Percentiles rank a stretch among this genome's conserved stretches.
Conservation (phyloP, 306 rosid species). For the Quercus aquifolioides region DNA sequence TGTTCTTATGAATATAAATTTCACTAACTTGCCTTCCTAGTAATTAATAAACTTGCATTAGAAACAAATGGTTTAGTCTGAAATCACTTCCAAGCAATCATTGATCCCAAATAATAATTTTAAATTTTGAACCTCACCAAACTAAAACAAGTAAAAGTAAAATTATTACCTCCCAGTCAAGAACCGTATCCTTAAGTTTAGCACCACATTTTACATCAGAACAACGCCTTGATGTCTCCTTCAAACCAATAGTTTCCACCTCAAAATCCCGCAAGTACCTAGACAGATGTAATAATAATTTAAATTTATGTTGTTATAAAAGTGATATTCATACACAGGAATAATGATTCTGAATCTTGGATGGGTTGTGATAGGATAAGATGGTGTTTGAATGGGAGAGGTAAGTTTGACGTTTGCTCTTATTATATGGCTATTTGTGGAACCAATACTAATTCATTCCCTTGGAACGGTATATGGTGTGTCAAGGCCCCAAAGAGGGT, state of each 20-base stretch:
- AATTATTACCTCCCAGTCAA: conserved; percentile 91
- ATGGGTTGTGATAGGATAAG: too few species aligned
- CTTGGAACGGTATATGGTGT: too few species aligned
- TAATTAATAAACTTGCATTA: neutral
- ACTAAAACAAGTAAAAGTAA: conserved; percentile 18
- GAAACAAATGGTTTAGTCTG: conserved; percentile 4
- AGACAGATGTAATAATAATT: conserved; percentile 16
- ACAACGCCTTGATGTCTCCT: conserved; percentile 89
- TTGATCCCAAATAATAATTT: neutral
- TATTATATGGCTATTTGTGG: too few species aligned
- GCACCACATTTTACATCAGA: conserved; percentile 63
- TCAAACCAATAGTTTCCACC: conserved; percentile 90
- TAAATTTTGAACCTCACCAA: conserved; percentile 16
- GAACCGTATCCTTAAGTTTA: conserved; percentile 90
- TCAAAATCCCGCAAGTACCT: conserved; percentile 97
- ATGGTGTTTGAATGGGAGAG: too few species aligned
- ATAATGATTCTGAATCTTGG: too few species aligned
- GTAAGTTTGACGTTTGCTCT: too few species aligned
- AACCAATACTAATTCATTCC: too few species aligned
- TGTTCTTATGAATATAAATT: neutral
- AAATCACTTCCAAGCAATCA: conserved; percentile 1
- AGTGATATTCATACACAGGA: too few species aligned
- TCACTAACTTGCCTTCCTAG: neutral
- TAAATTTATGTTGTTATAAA: neutral
- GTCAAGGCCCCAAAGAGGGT: too few species aligned